Conservation (phyloP, 225 moss, liverwort and hornwort genomes). For the Ulota crispa region DNA sequence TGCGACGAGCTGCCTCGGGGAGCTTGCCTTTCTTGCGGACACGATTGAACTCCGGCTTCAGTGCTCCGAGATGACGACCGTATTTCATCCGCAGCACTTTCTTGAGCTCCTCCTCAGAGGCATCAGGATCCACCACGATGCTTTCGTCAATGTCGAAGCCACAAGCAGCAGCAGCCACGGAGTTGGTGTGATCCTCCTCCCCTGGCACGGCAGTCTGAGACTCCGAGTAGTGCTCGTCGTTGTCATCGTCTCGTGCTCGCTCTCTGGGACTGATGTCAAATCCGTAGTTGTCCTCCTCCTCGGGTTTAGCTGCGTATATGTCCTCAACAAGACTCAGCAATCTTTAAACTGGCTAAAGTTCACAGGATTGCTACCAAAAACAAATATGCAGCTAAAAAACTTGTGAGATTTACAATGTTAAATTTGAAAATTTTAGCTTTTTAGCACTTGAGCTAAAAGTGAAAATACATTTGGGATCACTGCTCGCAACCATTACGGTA, state of each 20-base stretch:
- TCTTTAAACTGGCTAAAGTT: too few species aligned
- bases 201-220: background rate
- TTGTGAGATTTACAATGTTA: too few species aligned
- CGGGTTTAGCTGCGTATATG: constrained; percentile 26
- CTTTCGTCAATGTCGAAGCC: constrained; percentile 30
- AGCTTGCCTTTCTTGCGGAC: constrained; percentile 47
- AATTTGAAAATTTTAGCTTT: too few species aligned
- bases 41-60: constrained; percentile 43
- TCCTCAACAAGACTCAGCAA: background rate
- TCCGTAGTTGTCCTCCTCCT: constrained; percentile 34
- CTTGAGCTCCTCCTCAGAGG: constrained; percentile 37
- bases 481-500: background rate
- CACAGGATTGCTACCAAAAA: too few species aligned
- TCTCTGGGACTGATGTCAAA: constrained; percentile 18
- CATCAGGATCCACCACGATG: constrained; percentile 36
- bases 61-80: constrained; percentile 30
- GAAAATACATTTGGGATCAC: too few species aligned
- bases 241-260: constrained; percentile 5
- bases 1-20: constrained; percentile 36
- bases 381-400: too few species aligned
- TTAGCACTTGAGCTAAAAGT: too few species aligned
- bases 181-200: background rate
- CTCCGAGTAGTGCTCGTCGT: background rate
- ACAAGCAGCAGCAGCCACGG: background rate
- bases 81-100: constrained; percentile 29